Evolutionary conservation across 2,329 filamentous ascomycete genomes (phyloP), one percentile per base, ranked within the genome.

Genomic region (Dothidotthia symphoricarpi): DNA sequence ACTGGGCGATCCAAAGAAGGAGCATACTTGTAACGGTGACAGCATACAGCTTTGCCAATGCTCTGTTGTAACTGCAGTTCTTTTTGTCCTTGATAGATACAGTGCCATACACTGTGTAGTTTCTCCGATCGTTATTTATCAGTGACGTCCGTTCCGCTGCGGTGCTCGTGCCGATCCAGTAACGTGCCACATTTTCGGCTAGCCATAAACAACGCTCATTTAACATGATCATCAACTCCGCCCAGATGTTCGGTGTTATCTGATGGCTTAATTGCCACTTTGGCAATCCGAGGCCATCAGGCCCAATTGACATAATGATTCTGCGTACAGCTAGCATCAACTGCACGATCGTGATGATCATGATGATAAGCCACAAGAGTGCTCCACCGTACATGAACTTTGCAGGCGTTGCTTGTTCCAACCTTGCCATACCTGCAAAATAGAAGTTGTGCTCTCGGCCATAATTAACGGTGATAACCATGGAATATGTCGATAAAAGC

Each of bases 301-400:
- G 36, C 39, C n/a, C 25, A 26, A 16, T 12, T 24, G 24, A 9
- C 10, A n/a, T 33, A 15, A 31, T 30, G 13, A 27, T 36, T 16
- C 31, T 24, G 15, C 26, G 24, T 28, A 31, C 15, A 28, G 30
- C 26, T 24, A 19, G 40, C n/a, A 54, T n/a, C 7, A 45, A 31
- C n/a, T 22, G 26, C 28, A 40, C 25, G 1, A 47, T 7, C 9
- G 39, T 26, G 12, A 49, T 27, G 12, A 40, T 22, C 11, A 44
- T 34, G n/a, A 47, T 26, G 13, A 53, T 5, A 22, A 60, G 30
- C 59, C 61, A 66, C 19, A 59, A 27, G 2, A 57, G 37, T 34
- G 61, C 57, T 27, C 61, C 59, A 38, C 24, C 22, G 42, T 64
- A 64, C 58, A 64, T 61, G 22, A 44, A 36, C 34, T 37, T 34